Conservation (phyloP, 352 stramenopile species). For the Pythium myriotylum region DNA sequence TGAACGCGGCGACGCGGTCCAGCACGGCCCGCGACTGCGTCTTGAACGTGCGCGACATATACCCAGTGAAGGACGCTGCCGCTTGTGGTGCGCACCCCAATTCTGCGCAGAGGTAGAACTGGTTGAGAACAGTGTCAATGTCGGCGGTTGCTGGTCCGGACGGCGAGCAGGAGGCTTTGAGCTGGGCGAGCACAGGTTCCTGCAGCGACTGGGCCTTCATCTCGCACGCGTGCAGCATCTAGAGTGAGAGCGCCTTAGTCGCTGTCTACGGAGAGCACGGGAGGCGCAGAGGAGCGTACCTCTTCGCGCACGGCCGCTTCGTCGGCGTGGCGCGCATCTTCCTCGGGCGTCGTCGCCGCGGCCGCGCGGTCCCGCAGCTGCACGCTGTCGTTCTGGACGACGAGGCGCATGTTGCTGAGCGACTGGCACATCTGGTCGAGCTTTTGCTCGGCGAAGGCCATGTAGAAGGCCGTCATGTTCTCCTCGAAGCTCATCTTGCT, state of each 20-base stretch:
- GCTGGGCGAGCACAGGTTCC: conserved; percentile 38
- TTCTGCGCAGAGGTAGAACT: conserved; percentile 56
- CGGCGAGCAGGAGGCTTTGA: conserved; percentile 44
- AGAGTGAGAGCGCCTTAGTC: not conserved
- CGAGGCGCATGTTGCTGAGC: conserved; percentile 57
- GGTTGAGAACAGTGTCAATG: conserved; percentile 50
- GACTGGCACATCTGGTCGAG: conserved; percentile 68
- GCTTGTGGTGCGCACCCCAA: conserved; percentile 39
- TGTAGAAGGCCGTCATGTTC: conserved; percentile 81
- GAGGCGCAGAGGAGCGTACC: conserved; percentile 17
- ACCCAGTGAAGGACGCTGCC: conserved; percentile 39
- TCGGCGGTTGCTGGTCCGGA: conserved; percentile 27
- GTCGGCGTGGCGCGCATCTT: conserved; percentile 12
- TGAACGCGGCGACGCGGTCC: conserved; percentile 51
- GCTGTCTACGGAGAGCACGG: not conserved
- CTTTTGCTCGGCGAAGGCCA: conserved; percentile 75
- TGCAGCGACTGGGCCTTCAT: conserved; percentile 58
- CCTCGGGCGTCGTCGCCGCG: conserved; percentile 15
- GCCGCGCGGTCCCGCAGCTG: conserved; percentile 26
- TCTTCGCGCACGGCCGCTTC: conserved; percentile 61
- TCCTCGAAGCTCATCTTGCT: conserved; percentile 72
- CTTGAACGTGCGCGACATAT: conserved; percentile 56
- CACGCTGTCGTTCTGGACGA: conserved; percentile 34
- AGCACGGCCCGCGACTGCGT: conserved; percentile 54
- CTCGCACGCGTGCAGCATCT: conserved; percentile 79